Base-by-base conservation (phyloP, 495 filamentous ascomycete species). In the Penicillium chermesinum region DNA sequence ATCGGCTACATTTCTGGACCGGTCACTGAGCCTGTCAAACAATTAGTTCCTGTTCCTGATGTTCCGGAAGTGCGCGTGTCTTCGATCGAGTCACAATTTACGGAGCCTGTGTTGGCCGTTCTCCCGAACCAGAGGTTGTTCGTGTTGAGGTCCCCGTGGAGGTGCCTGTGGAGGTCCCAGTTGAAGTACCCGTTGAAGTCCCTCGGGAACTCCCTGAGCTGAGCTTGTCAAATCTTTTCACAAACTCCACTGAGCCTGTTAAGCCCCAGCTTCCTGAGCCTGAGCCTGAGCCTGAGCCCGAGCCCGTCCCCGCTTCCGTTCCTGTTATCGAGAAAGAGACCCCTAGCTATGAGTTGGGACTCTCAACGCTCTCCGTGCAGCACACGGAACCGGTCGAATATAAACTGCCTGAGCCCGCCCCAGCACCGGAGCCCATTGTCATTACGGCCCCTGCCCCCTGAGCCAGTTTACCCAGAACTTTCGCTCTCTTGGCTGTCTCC, bases 301-400 rank as follows among this genome's bases (percentile, higher is more conserved):
- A 35, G 2, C 44, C 55, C 14, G 47, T 45, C 14, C 46, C 51
- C 9, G n/a, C n/a, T n/a, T n/a, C n/a, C n/a, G 32, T 55, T 14
- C 27, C 41, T 17, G 48, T 10, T 10, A 30, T 30, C 25, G 25
- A 30, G 25, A 30, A 58, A 21, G 56, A 54, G 27, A 45, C 36
- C 8, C 33, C 41, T 12, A 42, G 59, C 14, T 58, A 55, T 7
- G 38, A 65, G 30, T 49, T 80, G 18, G 67, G 62, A 22, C 58
- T 83, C 30, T 80, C 82, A 15, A 50, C 68, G 6, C 63, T 83
- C 35, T 67, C 61, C 21, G 66, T 72, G 6, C 63, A 76, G 36
- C 60, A 74, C 7, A 82, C 74, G 9, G 70, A 74, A 48, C 81
- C 81, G 7, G 55, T 76, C 13, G 38, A n/a, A n/a, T n/a, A n/a